A percentile compares a stretch with the other conserved stretches of the same genome.
phyloP scores from a whole-genome alignment of 2,329 filamentous ascomycete genomes.

The Fusarium devonianum region DNA sequence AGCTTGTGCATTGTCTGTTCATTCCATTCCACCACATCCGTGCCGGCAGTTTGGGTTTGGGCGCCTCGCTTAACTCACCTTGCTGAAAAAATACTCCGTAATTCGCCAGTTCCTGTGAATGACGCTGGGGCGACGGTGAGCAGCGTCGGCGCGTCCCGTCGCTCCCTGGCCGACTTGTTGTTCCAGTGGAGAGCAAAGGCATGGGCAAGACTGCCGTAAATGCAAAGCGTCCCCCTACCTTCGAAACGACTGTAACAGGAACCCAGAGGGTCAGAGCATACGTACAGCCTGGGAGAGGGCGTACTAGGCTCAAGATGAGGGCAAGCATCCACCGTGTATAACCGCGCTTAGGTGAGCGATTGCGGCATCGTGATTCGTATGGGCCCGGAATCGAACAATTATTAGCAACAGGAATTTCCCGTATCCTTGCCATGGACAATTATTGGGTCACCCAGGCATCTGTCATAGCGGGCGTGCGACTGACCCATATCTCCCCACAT shows the following conservation, averaged over 20 bases:
- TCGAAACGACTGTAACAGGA: too few species aligned
- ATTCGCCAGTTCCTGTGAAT: slow-evolving; percentile 7
- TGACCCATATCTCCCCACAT: slow-evolving; percentile 7
- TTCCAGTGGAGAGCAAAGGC: too few species aligned
- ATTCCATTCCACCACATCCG: slow-evolving; percentile 8
- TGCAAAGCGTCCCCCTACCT: too few species aligned
- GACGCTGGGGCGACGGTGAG: slow-evolving; percentile 15
- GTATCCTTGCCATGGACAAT: slow-evolving; percentile 27
- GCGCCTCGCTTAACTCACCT: neutral
- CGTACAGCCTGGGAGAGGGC: too few species aligned
- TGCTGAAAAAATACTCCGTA: slow-evolving; percentile 1
- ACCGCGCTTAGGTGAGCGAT: slow-evolving; percentile 26
- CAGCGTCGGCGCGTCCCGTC: slow-evolving; percentile 5
- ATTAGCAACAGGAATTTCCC: slow-evolving; percentile 33
- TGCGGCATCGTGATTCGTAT: slow-evolving; percentile 18
- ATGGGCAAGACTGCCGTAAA: too few species aligned
- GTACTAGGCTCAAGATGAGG: neutral
- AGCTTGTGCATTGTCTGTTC: neutral
- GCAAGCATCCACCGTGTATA: slow-evolving; percentile 22
- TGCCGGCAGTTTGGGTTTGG: slow-evolving; percentile 8
- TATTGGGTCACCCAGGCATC: slow-evolving; percentile 15
- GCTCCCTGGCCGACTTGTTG: slow-evolving; percentile 4
- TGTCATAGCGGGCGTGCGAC: slow-evolving; percentile 28
- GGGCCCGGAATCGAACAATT: slow-evolving; percentile 28
- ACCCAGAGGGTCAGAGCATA: too few species aligned